These are phyloP conservation scores for Ganoderma sp. DNA, from an alignment of 1,284 basidiomycete species.

Conservation along the genomic window DNA sequence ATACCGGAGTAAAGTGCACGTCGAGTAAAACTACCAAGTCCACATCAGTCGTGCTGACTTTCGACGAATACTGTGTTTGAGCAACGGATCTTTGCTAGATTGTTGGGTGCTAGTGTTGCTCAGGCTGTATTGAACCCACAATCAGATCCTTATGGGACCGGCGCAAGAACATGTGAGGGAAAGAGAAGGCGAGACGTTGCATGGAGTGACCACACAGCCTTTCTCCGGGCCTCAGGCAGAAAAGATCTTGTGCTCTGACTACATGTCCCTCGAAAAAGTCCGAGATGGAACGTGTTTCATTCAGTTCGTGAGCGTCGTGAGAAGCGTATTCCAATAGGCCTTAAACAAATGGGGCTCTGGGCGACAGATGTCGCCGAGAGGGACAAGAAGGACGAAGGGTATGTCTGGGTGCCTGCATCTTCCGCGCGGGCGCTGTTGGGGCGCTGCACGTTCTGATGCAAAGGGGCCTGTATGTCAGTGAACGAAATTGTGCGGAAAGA, in stretches of 20 bases:
- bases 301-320: conserved; percentile 1
- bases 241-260: not conserved
- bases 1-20: too few relatives aligned
- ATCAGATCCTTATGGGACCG: too few relatives aligned
- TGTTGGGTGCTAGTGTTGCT: not conserved
- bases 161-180: too few relatives aligned
- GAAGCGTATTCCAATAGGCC: not conserved
- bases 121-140: too few relatives aligned
- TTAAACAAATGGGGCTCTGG: not conserved
- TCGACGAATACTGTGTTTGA: not conserved
- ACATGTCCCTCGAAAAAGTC: not conserved
- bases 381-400: not conserved
- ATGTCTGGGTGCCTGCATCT: not conserved
- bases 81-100: not conserved
- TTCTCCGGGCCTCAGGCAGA: not conserved
- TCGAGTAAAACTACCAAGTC: not conserved
- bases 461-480: not conserved
- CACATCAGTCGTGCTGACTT: not conserved
- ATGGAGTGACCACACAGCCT: not conserved
- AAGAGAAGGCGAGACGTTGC: too few relatives aligned
- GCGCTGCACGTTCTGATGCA: not conserved
- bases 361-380: not conserved
- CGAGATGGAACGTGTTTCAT: not conserved
- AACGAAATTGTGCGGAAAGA: not conserved
- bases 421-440: not conserved